phyloP scores from a whole-genome alignment of 495 filamentous ascomycete genomes.

The Neurospora sublineolata region DNA sequence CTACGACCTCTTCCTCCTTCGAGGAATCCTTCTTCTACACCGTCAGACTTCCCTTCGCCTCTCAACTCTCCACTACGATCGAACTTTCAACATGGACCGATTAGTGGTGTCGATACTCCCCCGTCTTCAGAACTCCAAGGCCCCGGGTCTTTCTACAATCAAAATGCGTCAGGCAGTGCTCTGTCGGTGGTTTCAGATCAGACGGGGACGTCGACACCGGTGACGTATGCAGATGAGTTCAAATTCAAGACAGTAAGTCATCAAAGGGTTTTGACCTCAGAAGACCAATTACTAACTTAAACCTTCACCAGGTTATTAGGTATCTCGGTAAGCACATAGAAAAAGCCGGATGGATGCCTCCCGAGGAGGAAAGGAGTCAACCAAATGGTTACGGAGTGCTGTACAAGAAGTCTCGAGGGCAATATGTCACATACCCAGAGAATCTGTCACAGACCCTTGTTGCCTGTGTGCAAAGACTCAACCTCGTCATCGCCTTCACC shows the following conservation, averaged over 20 bases:
- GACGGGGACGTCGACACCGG: not conserved
- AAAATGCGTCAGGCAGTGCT: not conserved
- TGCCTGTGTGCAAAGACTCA: conserved; percentile 45
- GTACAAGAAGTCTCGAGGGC: conserved; percentile 45
- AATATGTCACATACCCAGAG: conserved; percentile 54
- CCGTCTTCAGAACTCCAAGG: not conserved
- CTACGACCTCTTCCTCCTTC: not conserved
- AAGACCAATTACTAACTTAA: conserved; percentile 32
- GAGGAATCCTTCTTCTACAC: not conserved
- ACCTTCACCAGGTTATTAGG: conserved; percentile 60
- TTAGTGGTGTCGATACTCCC: not conserved
- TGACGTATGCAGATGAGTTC: conserved; percentile 5
- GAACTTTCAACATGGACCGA: not conserved
- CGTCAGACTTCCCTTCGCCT: conserved; percentile 1
- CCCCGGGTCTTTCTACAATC: not conserved
- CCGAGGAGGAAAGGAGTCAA: conserved; percentile 31
- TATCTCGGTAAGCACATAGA: conserved; percentile 63
- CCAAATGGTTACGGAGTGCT: conserved; percentile 50
- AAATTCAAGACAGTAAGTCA: conserved; percentile 6
- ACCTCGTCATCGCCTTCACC: conserved; percentile 40
- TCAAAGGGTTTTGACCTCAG: not conserved
- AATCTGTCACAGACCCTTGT: conserved; percentile 36
- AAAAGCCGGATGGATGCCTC: conserved; percentile 49
- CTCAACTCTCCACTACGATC: not conserved
- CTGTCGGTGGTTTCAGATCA: conserved; percentile 1